Evolutionary conservation across 192 early-diverging fungal species (phyloP).

Genomic region (Entomortierella chlamydospora): DNA sequence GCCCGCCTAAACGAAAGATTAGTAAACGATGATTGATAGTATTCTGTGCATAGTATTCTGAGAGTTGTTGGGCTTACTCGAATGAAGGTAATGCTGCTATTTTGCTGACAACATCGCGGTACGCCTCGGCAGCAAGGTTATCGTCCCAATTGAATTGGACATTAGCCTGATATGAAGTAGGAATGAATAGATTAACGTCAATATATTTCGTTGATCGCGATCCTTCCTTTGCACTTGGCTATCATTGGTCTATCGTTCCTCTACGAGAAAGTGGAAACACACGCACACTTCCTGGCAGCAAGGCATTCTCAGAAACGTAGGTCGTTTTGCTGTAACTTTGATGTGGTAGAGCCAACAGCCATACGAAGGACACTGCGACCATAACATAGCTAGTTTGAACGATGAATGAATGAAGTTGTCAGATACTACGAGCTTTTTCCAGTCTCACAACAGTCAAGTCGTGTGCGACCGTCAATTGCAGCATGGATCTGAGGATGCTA

Average conservation of each 20-base stretch:
- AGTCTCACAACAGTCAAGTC: too few species aligned
- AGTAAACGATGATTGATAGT: too few species aligned
- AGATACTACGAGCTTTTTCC: too few species aligned
- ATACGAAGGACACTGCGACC: slow-evolving; percentile 66
- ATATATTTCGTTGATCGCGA: too few species aligned
- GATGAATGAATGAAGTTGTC: not conserved
- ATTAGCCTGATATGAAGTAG: slow-evolving; percentile 59
- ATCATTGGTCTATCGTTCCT: too few species aligned
- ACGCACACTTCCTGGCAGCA: slow-evolving; percentile 75
- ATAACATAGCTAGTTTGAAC: slow-evolving; percentile 61
- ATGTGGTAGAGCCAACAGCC: slow-evolving; percentile 74
- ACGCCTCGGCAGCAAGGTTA: slow-evolving; percentile 55
- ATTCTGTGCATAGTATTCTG: too few species aligned
- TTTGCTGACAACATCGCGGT: slow-evolving; percentile 50
- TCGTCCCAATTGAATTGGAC: slow-evolving; percentile 61
- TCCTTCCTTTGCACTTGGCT: too few species aligned
- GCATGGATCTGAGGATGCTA: not conserved
- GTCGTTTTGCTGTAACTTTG: slow-evolving; percentile 70
- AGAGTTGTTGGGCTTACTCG: slow-evolving; percentile 25
- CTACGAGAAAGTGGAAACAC: not conserved
- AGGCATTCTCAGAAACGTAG: slow-evolving; percentile 84
- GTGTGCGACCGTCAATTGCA: too few species aligned
- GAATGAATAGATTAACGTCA: too few species aligned
- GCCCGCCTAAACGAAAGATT: slow-evolving; percentile 49
- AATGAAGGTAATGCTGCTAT: slow-evolving; percentile 44